Evolutionary conservation across 2,329 filamentous ascomycete species (phyloP), one percentile per base, ranked within the genome.

Genomic region (Diplodia mutila): DNA sequence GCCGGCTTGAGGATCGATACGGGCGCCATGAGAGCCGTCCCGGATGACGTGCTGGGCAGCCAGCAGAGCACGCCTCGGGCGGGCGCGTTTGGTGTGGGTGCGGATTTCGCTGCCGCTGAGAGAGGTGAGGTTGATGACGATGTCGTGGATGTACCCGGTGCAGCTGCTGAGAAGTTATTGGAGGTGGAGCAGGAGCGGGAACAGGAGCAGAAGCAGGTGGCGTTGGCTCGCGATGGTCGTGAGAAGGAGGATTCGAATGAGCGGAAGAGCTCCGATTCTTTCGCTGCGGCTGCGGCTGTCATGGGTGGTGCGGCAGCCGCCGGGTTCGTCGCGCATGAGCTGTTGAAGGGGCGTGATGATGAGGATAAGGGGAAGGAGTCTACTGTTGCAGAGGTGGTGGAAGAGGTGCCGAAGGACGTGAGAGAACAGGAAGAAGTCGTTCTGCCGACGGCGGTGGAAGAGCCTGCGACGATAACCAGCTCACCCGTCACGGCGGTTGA

Each of bases 21-120:
- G 4, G 42, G 57, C 4, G 21, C 42, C 14, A 2, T 23, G 29
- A 34, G 52, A 23, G 18, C 1, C 34, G 29, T 34, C 7, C 11
- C 11, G 2, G 53, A n/a, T 2, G 53, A 57, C 23, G 5, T 85
- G 32, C 79, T 88, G 9, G 89, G 84, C 53, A 91, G 89, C 6
- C 82, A 88, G 70, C 87, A 92, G 73, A 85, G 85, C 0, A 93
- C 91, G 1, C 91, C 91, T 1, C 91, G 87, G 69, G 89, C 89
- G 4, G 25, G 77, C 21, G 77, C 81, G 11, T 85, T 85, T 63
- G 75, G 79, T 16, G 67, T 78, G 54, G 1, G 73, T 7, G 9
- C 29, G 29, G 54, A 6, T 23, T 8, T 14, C 11, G 23, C 3
- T 27, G 18, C 18, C 2, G 52, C 4, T 32, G 16, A 21, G 27